Base-by-base conservation (phyloP, 345 rosid species). In the Populus deltoides region DNA sequence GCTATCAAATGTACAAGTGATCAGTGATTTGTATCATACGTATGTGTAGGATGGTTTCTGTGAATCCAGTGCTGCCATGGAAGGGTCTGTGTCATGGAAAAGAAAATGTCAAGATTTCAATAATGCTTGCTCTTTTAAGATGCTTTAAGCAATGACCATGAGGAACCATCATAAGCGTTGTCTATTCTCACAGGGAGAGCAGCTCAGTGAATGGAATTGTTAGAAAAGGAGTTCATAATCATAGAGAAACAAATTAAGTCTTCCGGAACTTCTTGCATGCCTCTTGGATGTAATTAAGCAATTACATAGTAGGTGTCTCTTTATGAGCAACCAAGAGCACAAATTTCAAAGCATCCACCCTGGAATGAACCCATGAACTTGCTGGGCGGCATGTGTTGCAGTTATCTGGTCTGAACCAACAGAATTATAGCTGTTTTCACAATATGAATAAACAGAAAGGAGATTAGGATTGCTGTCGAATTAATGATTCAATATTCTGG, bases 291-390 rank as follows among this genome's bases (percentile, higher is more conserved):
- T 33, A 33, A 33, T 33, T 4, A 33, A 33, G 35, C 35, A 70
- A 68, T 41, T 70, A 59, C 24, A 62, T 39, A 18, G 29, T 2
- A 2, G 73, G 35, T 18, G 72, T 55, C 20, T 45, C 25, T 72
- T 77, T 73, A 79, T 74, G 47, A 57, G 77, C 71, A 47, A 43
- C 33, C 17, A 38, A 35, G 38, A 65, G 57, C 33, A 25, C 74
- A 74, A 83, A 78, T 62, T 68, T 92, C 85, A 92, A 65, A 96
- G 97, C 99, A 93, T 96, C 99, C 99, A 93, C 59, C 98, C 99
- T 39, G 99, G 99, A 76, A 96, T 87, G 80, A 91, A 96, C 55
- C 99, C 98, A 72, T 73, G 87, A 31, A 88, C 97, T 83, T 85
- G 93, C 72, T 89, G 98, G 39, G 63, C 24, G 27, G 82, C 82